A percentile compares a stretch with the other conserved stretches of the same genome.
These are phyloP conservation scores for Isatis lusitanica DNA, from an alignment of 441 rosid genomes.

Conservation along the genomic window DNA sequence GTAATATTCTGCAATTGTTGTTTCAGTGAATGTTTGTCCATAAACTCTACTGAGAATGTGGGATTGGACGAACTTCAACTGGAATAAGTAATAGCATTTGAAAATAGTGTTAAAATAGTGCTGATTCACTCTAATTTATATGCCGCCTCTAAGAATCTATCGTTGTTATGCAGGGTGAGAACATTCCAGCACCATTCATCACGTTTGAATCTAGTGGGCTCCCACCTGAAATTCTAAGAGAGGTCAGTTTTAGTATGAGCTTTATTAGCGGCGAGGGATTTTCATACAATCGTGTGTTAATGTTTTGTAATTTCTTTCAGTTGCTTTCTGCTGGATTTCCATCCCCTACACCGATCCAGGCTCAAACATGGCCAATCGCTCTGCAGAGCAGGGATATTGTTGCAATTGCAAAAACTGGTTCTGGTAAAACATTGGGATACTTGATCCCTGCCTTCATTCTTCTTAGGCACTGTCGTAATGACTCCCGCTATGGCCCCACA, in stretches of 20 bases:
- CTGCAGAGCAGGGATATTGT: constrained; percentile 82
- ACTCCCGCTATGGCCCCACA: constrained; percentile 84
- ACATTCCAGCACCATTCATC: constrained; percentile 87
- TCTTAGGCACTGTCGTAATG: constrained; percentile 62
- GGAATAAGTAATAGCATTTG: constrained; percentile 41
- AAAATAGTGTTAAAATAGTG: constrained; percentile 32
- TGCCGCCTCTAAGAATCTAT: constrained; percentile 19
- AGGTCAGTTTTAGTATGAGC: constrained; percentile 52
- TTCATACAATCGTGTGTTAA: neutral
- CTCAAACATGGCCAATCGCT: constrained; percentile 99
- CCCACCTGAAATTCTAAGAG: constrained; percentile 88
- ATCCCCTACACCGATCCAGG: constrained; percentile 94
- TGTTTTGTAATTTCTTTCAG: constrained; percentile 45
- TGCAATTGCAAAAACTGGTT: constrained; percentile 97
- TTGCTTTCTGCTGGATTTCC: constrained; percentile 82
- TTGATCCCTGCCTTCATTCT: constrained; percentile 86
- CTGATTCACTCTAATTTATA: constrained; percentile 11
- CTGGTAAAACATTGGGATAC: constrained; percentile 97
- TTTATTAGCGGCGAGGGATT: constrained; percentile 27
- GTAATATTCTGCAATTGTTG: constrained; percentile 25
- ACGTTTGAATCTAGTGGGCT: constrained; percentile 89
- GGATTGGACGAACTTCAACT: constrained; percentile 42
- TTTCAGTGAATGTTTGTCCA: constrained; percentile 34
- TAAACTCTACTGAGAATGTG: constrained; percentile 40
- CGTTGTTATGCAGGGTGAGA: constrained; percentile 67